Evolutionary conservation across 768 basidiomycete genomes (phyloP).

Genomic region (Strobilomyces confusus): DNA sequence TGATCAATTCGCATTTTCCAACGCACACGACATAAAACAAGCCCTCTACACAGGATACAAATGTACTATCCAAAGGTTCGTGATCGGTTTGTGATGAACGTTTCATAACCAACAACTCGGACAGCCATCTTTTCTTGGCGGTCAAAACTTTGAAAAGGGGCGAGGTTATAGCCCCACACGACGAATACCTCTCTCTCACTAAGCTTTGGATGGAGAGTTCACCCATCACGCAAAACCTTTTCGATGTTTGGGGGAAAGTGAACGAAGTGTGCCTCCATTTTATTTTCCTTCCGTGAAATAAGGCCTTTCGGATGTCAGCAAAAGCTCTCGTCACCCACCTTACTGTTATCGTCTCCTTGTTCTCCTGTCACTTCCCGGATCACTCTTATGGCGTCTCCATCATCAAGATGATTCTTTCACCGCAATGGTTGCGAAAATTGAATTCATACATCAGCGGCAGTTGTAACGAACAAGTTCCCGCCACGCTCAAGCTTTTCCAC

Average conservation of each 20-base stretch:
- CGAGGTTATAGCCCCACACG: slow-evolving; percentile 52
- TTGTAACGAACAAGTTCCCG: slow-evolving; percentile 63
- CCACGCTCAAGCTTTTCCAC: slow-evolving; percentile 61
- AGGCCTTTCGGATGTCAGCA: slow-evolving; percentile 36
- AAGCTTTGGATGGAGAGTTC: slow-evolving; percentile 59
- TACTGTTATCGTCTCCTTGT: slow-evolving; percentile 56
- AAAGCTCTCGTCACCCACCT: slow-evolving; percentile 43
- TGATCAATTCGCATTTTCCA: slow-evolving; percentile 16
- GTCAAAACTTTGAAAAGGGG: slow-evolving; percentile 47
- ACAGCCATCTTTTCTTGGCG: slow-evolving; percentile 50
- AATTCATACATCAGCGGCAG: slow-evolving; percentile 59
- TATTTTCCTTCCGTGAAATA: not conserved
- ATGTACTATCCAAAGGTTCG: slow-evolving; percentile 23
- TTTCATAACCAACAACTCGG: not conserved
- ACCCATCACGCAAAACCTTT: slow-evolving; percentile 57
- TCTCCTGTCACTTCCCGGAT: slow-evolving; percentile 66
- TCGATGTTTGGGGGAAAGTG: slow-evolving; percentile 55
- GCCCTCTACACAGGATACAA: slow-evolving; percentile 16
- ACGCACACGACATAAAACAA: slow-evolving; percentile 22
- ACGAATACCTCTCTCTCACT: slow-evolving; percentile 55
- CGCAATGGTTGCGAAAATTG: slow-evolving; percentile 51
- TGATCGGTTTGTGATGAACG: not conserved
- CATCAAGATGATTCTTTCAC: slow-evolving; percentile 54
- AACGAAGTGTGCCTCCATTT: slow-evolving; percentile 41
- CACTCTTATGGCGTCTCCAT: slow-evolving; percentile 62